Evolutionary conservation across 2,329 filamentous ascomycete genomes (phyloP), one percentile per base, ranked within the genome.

Genomic region (Sporothrix brasiliensis): DNA sequence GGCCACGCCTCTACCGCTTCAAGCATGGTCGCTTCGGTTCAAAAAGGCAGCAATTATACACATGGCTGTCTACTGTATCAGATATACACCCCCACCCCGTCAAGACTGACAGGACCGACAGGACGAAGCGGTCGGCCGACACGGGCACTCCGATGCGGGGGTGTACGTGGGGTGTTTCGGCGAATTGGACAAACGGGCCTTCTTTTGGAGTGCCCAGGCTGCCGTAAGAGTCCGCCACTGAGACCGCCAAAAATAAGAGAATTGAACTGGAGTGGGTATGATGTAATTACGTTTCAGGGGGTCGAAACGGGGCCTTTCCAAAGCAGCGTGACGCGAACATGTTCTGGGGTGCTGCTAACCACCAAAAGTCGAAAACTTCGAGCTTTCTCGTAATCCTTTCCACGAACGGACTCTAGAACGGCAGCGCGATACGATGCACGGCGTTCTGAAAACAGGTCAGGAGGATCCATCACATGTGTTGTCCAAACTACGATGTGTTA

Each of bases 171-270:
- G 49, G 58, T 63, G 34, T 50, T 24, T 65, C 39, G 13, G 39
- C 39, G 50, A 39, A 30, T 24, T 63, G 11, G 14, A 50, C 49
- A 69, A 69, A 69, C 58, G 68, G 58, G 58, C 68, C 68, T 49
- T 69, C 34, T 34, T 65, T 41, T 54, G 1, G 21, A 52, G 47
- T 30, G 21, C 21, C 60, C 41, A 5, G 19, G 9, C n/a, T 34
- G 58, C 11, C 58, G 16, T 19, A 44, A n/a, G 27, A 41, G 5
- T 21, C 56, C 16, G 34, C 34, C 7, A 21, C 2, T 16, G 56
- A 61, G 34, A 44, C 19, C 9, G 56, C n/a, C 56, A 61, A 41
- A 24, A 30, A 69, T 53, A 69, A 61, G 67, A 16, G 30, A 44
- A 24, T 3, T n/a, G 30, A n/a, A 30, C 30, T 5, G 6, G 39